Percentiles rank a stretch among this genome's conserved stretches.
phyloP scores from a whole-genome alignment of 306 rosid species.

The Cucurbita ficifolia region DNA sequence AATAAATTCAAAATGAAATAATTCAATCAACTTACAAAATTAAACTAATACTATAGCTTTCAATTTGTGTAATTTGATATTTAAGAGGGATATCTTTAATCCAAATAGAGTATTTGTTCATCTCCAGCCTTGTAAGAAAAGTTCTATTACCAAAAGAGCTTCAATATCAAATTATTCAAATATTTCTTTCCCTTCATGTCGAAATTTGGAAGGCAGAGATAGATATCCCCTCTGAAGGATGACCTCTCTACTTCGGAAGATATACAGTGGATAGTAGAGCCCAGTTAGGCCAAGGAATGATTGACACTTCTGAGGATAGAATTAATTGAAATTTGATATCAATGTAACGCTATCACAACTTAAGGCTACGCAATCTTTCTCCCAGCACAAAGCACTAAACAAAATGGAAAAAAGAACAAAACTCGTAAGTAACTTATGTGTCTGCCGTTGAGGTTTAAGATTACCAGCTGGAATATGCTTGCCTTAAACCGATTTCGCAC shows the following conservation, averaged over 20 bases:
- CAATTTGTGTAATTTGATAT: neutral
- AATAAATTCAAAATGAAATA: neutral
- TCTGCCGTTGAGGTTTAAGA: conserved; percentile 43
- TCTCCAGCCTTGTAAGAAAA: neutral
- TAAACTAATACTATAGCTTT: neutral
- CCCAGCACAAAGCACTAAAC: neutral
- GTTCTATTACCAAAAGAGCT: neutral
- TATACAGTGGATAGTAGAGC: neutral
- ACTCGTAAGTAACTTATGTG: conserved; percentile 63
- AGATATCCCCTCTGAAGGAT: neutral
- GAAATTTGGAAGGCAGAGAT: neutral
- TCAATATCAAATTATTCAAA: neutral
- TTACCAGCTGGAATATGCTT: conserved; percentile 29
- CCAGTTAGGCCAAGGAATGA: neutral
- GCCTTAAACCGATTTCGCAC: conserved; percentile 18
- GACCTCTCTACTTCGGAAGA: neutral
- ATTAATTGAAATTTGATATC: neutral
- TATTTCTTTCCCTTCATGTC: neutral
- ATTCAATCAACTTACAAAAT: neutral
- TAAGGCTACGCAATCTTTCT: neutral
- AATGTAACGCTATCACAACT: neutral
- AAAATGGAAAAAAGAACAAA: conserved; percentile 1
- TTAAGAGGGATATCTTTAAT: neutral
- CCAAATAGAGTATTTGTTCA: neutral
- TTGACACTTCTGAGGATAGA: neutral